phyloP scores from a whole-genome alignment of 139 green algal genomes.

The Chlamydomonas sp. region DNA sequence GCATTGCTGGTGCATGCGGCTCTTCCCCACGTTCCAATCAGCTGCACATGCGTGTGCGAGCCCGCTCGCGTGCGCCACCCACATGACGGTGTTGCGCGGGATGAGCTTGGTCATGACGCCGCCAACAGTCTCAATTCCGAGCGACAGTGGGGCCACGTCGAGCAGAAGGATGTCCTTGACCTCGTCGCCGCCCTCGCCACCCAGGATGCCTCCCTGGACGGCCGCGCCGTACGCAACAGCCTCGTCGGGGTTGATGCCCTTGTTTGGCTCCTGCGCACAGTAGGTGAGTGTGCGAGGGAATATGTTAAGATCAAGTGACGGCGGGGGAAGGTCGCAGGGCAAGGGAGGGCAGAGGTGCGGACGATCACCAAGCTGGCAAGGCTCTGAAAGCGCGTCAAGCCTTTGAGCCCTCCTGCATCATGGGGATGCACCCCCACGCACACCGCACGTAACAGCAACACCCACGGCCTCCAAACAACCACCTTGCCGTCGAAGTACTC shows the following conservation, averaged over 20 bases:
- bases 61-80: too few relatives aligned
- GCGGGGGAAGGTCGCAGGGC: too few relatives aligned
- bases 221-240: constrained; percentile 86
- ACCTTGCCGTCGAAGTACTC: constrained; percentile 87
- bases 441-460: not conserved
- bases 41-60: constrained; percentile 20
- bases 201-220: constrained; percentile 65
- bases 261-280: constrained; percentile 93
- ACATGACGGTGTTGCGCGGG: constrained; percentile 78
- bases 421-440: too few relatives aligned
- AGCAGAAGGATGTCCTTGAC: constrained; percentile 34
- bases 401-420: too few relatives aligned
- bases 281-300: too few relatives aligned
- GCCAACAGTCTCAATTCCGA: constrained; percentile 88
- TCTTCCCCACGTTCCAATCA: not conserved
- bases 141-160: constrained; percentile 66
- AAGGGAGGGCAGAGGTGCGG: too few relatives aligned
- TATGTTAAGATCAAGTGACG: too few relatives aligned
- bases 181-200: constrained; percentile 35
- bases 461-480: too few relatives aligned
- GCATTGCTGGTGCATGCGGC: not conserved
- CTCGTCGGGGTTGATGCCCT: constrained; percentile 93
- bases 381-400: too few relatives aligned
- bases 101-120: constrained; percentile 95
- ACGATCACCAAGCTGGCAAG: too few relatives aligned